phyloP scores from a whole-genome alignment of 495 filamentous ascomycete species.

The Neurospora sp. region DNA sequence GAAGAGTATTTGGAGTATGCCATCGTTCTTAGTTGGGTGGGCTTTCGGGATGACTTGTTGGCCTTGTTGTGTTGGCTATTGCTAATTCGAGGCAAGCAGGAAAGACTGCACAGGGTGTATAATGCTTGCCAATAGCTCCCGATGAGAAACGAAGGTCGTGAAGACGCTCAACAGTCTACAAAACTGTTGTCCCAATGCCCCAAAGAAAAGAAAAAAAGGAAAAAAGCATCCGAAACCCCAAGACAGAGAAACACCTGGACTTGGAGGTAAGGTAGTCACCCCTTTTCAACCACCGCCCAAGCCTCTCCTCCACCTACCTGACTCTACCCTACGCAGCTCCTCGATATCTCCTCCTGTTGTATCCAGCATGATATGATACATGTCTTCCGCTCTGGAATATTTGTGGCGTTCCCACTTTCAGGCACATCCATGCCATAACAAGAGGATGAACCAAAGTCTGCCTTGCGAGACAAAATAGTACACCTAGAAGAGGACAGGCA shows the following conservation, averaged over 20 bases:
- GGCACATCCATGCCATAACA: not conserved
- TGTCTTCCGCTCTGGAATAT: not conserved
- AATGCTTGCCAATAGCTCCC: not conserved
- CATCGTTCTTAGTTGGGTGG: not conserved
- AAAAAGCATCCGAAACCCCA: not conserved
- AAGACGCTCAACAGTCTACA: not conserved
- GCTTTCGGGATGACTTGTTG: not conserved
- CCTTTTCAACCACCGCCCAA: not conserved
- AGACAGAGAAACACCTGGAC: not conserved
- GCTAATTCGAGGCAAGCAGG: not conserved
- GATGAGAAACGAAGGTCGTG: not conserved
- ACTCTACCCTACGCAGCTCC: not conserved
- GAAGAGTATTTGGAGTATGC: conserved; percentile 13
- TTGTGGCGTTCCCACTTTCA: not conserved
- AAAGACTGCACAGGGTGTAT: not conserved
- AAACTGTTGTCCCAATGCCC: not conserved
- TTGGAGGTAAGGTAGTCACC: not conserved
- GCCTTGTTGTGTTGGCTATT: not conserved
- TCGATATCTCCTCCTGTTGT: not conserved
- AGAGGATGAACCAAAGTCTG: too few species aligned
- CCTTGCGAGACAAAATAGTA: not conserved
- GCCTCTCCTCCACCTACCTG: not conserved
- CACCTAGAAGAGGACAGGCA: not conserved
- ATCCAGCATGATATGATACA: not conserved
- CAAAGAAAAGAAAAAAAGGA: not conserved